Evolutionary conservation across 495 filamentous ascomycete genomes (phyloP), one percentile per base, ranked within the genome.

Genomic region (Annulohypoxylon maeteangense): DNA sequence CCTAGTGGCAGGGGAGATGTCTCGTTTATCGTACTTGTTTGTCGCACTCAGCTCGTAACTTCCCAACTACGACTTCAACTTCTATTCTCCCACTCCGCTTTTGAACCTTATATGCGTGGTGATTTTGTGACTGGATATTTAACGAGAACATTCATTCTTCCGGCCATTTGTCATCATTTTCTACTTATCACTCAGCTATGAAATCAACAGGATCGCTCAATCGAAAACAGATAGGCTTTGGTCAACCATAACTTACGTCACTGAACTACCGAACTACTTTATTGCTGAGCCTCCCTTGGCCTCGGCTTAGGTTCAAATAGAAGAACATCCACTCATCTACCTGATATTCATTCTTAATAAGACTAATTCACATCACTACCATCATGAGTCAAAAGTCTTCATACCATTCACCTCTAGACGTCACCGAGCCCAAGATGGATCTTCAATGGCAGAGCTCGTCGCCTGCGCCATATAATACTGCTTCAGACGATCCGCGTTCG

Each of bases 401-500:
- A 50, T 64, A 68, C 36, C n/a, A 60, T 1, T n/a, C 40, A 45
- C 29, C 70, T 11, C 25, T 44, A 29, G 38, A 57, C 47, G 34
- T 16, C 16, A 32, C 55, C 20, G 48, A n/a, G 42, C 50, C 65
- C 38, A 38, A 27, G 20, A n/a, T 36, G 7, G 60, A 38, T 29
- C 4, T 20, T 12, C 42, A 7, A 47, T 29, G 27, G 27, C 50
- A n/a, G 32, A 55, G 58, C 16, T 55, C 45, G 5, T 65, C 70
- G 4, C 25, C 48, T 10, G 12, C 44, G 16, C n/a, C 47, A 16
- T 55, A 62, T 16, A 22, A 62, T 16, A 22, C 38, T 25, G 29
- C 60, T 2, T 36, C 32, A 4, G 23, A 40, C 18, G 90, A 91
- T 69, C 88, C 88, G 7, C 85, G 89, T 31, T 84, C 86, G 1